A percentile compares a stretch with the other conserved stretches of the same genome.
Evolutionary conservation across 495 filamentous ascomycete genomes (phyloP).

Genomic region (Penicillium goetzii): DNA sequence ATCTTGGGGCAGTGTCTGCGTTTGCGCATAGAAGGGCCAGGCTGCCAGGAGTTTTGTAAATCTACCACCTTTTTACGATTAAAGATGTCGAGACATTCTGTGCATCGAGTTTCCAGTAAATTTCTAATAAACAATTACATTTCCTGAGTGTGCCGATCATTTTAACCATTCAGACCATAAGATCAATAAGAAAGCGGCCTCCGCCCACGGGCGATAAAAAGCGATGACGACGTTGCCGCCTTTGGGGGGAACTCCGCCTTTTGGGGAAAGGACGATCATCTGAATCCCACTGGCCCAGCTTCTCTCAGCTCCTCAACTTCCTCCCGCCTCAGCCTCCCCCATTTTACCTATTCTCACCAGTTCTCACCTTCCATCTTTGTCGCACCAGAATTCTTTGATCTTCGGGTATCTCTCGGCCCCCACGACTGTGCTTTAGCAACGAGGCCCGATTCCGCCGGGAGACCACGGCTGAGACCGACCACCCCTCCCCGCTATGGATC

Average conservation of each 20-base stretch:
- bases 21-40: slow-evolving; percentile 11
- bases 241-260: slow-evolving; percentile 35
- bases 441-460: slow-evolving; percentile 18
- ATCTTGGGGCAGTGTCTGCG: slow-evolving; percentile 11
- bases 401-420: neutral
- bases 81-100: slow-evolving; percentile 10
- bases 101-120: neutral
- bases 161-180: neutral
- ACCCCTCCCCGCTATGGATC: slow-evolving; percentile 45
- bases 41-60: slow-evolving; percentile 24
- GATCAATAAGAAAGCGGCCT: slow-evolving; percentile 8
- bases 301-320: neutral
- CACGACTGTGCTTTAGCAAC: slow-evolving; percentile 4
- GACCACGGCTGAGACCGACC: slow-evolving; percentile 23
- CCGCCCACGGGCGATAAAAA: slow-evolving; percentile 4
- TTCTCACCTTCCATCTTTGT: slow-evolving; percentile 7
- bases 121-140: neutral
- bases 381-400: neutral
- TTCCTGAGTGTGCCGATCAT: neutral
- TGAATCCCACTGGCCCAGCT: slow-evolving; percentile 24
- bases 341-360: slow-evolving; percentile 18
- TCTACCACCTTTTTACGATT: slow-evolving; percentile 5
- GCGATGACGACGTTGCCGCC: slow-evolving; percentile 37
- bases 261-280: slow-evolving; percentile 34
- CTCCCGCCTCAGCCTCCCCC: neutral